Percentiles rank a stretch among this genome's conserved stretches.
Conservation (phyloP, 1,284 basidiomycete species). For the Ustilago curta region DNA sequence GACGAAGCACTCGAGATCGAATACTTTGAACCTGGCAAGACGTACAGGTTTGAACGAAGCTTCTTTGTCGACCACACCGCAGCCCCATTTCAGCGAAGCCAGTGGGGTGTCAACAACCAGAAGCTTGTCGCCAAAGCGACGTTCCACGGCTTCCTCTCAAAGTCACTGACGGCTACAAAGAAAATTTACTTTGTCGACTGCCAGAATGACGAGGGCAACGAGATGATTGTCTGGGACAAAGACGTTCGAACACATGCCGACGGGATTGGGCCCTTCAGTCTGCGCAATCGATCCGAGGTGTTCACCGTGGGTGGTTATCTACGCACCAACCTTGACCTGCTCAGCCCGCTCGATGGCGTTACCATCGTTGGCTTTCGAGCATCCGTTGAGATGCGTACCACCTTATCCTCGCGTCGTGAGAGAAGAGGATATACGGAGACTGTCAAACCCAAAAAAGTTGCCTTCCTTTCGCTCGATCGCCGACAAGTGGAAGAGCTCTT, state of each 20-base stretch:
- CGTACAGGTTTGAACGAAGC: constrained; percentile 30
- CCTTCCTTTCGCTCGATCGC: constrained; percentile 25
- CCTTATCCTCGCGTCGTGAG: constrained; percentile 19
- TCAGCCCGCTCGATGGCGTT: constrained; percentile 27
- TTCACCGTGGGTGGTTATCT: constrained; percentile 44
- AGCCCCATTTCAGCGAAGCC: constrained; percentile 26
- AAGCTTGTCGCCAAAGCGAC: constrained; percentile 36
- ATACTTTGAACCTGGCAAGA: constrained; percentile 28
- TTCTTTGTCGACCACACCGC: constrained; percentile 38
- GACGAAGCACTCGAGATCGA: constrained; percentile 20
- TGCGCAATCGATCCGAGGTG: constrained; percentile 27
- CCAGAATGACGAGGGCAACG: constrained; percentile 31
- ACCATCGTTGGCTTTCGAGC: constrained; percentile 20
- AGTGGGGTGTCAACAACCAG: constrained; percentile 32
- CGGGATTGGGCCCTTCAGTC: constrained; percentile 26
- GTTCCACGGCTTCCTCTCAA: constrained; percentile 21
- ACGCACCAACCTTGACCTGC: constrained; percentile 30
- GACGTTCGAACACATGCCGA: constrained; percentile 32
- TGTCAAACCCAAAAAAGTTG: constrained; percentile 15
- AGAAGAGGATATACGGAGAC: constrained; percentile 24
- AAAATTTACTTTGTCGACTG: constrained; percentile 45
- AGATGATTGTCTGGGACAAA: constrained; percentile 38
- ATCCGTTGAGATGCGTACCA: constrained; percentile 16
- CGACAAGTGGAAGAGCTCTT: constrained; percentile 23
- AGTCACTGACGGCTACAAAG: constrained; percentile 24